phyloP scores from a whole-genome alignment of 2,329 filamentous ascomycete genomes.

The Biscogniauxia mediterranea region DNA sequence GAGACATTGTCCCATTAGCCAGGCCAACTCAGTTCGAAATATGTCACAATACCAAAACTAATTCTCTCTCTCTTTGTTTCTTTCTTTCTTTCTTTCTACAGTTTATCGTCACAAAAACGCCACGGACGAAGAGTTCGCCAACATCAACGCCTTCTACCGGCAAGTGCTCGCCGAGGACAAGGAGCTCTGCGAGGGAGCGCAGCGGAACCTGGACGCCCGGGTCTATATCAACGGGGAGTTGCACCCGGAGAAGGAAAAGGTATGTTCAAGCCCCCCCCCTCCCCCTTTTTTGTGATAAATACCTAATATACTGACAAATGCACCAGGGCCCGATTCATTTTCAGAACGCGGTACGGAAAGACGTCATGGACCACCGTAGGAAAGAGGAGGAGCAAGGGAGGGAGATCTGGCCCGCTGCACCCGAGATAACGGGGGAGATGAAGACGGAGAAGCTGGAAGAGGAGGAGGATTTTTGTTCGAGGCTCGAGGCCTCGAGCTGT shows the following conservation, averaged over 20 bases:
- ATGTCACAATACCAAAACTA: too few relatives aligned
- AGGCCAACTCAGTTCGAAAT: too few relatives aligned
- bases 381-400: constrained; percentile 42
- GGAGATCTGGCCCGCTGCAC: constrained; percentile 52
- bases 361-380: constrained; percentile 46
- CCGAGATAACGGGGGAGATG: too few relatives aligned
- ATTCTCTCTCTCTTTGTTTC: too few relatives aligned
- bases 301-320: too few relatives aligned
- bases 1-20: too few relatives aligned
- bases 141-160: constrained; percentile 60
- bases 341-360: constrained; percentile 50
- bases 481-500: too few relatives aligned
- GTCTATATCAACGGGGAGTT: constrained; percentile 63
- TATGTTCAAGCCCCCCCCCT: too few relatives aligned
- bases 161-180: constrained; percentile 65
- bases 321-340: constrained; percentile 48
- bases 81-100: not conserved
- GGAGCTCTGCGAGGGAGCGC: constrained; percentile 56
- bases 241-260: constrained; percentile 60
- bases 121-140: constrained; percentile 55
- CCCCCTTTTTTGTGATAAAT: too few relatives aligned
- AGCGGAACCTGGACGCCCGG: constrained; percentile 60
- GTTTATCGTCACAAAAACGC: constrained; percentile 61
- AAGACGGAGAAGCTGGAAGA: too few relatives aligned
- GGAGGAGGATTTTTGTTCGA: too few relatives aligned